These are phyloP conservation scores for Gracilaria domingensis DNA, from an alignment of 23 red algal species.

Conservation along the genomic window DNA sequence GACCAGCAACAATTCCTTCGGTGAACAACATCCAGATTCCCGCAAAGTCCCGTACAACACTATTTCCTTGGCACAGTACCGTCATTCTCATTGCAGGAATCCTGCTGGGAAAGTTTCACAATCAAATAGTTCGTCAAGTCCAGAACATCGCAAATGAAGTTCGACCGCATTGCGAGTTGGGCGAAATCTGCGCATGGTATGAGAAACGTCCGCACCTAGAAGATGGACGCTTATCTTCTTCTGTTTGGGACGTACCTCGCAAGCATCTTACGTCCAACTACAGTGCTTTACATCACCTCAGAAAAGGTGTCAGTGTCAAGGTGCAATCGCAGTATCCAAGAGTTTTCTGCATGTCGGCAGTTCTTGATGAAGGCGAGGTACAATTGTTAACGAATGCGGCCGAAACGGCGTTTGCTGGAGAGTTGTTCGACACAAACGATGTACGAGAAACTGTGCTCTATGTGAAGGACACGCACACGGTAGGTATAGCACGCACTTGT, in stretches of 20 bases:
- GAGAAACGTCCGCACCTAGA: background rate
- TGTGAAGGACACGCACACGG: background rate
- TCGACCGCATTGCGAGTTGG: conserved; percentile 4
- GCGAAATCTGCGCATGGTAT: conserved; percentile 3
- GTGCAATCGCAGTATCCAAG: conserved; percentile 13
- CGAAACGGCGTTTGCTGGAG: background rate
- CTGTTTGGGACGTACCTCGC: conserved; percentile 20
- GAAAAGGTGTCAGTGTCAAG: background rate
- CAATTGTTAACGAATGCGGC: background rate
- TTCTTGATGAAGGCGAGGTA: background rate
- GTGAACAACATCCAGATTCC: too few species aligned
- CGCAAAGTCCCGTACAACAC: background rate
- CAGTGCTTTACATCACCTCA: background rate
- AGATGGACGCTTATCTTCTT: conserved; percentile 10
- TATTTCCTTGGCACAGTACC: conserved; percentile 5
- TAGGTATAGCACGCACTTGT: background rate
- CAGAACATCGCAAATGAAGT: background rate
- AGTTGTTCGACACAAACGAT: too few species aligned
- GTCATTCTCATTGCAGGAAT: background rate
- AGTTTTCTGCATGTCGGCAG: conserved; percentile 6
- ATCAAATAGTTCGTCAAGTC: background rate
- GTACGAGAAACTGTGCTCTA: background rate
- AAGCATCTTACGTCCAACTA: conserved; percentile 11
- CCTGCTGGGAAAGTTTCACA: conserved; percentile 15
- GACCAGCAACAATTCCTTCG: too few species aligned